Evolutionary conservation across 345 rosid genomes (phyloP).

Genomic region (Syzygium aromaticum): DNA sequence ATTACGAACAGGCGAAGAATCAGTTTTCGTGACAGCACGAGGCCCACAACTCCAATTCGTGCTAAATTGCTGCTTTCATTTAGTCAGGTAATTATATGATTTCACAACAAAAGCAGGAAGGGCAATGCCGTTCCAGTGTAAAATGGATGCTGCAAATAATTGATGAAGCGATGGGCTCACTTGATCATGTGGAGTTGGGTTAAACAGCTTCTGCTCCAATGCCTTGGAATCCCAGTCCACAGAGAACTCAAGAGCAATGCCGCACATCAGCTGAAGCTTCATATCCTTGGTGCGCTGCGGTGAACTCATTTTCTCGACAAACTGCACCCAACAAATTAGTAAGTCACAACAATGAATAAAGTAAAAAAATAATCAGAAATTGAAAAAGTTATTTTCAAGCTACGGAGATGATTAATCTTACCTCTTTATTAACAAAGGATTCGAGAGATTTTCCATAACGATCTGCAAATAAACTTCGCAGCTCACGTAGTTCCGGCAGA

Average conservation of each 20-base stretch:
- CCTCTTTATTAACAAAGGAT: conserved; percentile 49
- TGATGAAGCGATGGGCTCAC: conserved; percentile 19
- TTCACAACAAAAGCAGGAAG: not conserved
- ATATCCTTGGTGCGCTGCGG: conserved; percentile 41
- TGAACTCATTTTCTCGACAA: conserved; percentile 39
- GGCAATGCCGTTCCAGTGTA: not conserved
- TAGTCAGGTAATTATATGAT: not conserved
- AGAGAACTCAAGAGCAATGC: conserved; percentile 46
- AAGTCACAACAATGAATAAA: not conserved
- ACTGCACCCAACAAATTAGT: conserved; percentile 17
- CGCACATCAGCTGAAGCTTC: conserved; percentile 53
- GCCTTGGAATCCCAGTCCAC: conserved; percentile 62
- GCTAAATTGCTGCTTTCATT: not conserved
- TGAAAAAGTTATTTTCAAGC: not conserved
- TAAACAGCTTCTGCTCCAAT: conserved; percentile 48
- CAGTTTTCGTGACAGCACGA: not conserved
- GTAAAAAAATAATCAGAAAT: not conserved
- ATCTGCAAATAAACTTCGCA: conserved; percentile 45
- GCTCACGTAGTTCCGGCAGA: conserved; percentile 71
- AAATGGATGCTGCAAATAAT: not conserved
- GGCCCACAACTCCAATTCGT: not conserved
- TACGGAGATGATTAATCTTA: not conserved
- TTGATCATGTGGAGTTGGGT: conserved; percentile 9
- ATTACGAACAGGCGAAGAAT: not conserved
- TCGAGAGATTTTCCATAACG: conserved; percentile 57